phyloP scores from a whole-genome alignment of 805 yeast genomes.

The Candida xyloterini region DNA sequence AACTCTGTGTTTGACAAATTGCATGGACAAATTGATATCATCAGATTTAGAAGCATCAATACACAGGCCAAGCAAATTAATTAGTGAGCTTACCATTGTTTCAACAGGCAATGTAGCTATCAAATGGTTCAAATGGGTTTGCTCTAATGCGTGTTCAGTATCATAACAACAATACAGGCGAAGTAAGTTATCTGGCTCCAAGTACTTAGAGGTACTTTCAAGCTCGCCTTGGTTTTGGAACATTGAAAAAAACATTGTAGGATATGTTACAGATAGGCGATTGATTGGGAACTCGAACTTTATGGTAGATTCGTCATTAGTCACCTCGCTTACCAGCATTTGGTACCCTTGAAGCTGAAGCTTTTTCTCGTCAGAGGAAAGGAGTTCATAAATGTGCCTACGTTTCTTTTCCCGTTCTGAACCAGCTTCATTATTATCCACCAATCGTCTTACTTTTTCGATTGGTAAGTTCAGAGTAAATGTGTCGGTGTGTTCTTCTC shows the following conservation, averaged over 20 bases:
- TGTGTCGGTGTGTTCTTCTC: slow-evolving; percentile 16
- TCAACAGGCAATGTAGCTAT: slow-evolving; percentile 19
- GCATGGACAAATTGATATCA: slow-evolving; percentile 30
- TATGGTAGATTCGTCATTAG: neutral
- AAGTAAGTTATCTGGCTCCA: slow-evolving; percentile 30
- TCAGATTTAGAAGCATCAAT: slow-evolving; percentile 28
- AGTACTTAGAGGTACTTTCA: slow-evolving; percentile 12
- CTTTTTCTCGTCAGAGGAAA: slow-evolving; percentile 24
- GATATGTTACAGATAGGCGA: slow-evolving; percentile 22
- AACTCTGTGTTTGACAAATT: slow-evolving; percentile 27
- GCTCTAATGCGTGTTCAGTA: slow-evolving; percentile 5
- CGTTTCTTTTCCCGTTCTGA: slow-evolving; percentile 21
- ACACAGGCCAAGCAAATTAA: slow-evolving; percentile 19
- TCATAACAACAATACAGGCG: slow-evolving; percentile 24
- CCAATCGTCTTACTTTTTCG: slow-evolving; percentile 6
- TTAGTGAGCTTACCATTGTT: slow-evolving; percentile 25
- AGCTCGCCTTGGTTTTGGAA: slow-evolving; percentile 18
- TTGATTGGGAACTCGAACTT: slow-evolving; percentile 25
- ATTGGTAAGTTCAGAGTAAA: slow-evolving; percentile 19
- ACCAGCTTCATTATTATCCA: slow-evolving; percentile 7
- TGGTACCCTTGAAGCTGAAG: slow-evolving; percentile 22
- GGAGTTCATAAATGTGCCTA: slow-evolving; percentile 22
- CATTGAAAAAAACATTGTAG: slow-evolving; percentile 22
- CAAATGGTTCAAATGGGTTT: slow-evolving; percentile 9
- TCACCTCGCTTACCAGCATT: slow-evolving; percentile 1